These are phyloP conservation scores for Porphyrellus sp. DNA, from an alignment of 1,284 basidiomycete genomes.

Conservation along the genomic window DNA sequence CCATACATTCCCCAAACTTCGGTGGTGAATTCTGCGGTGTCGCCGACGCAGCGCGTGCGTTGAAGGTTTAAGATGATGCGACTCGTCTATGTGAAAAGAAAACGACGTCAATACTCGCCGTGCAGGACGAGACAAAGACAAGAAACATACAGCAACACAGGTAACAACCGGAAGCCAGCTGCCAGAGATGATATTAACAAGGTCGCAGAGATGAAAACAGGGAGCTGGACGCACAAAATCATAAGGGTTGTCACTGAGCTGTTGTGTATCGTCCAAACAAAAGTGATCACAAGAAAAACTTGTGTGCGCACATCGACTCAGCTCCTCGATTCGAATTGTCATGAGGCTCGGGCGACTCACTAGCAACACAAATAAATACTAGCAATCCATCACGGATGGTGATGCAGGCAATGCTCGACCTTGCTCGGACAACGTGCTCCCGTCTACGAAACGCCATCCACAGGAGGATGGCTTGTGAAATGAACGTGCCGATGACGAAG, in stretches of 20 bases:
- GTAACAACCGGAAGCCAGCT: constrained; percentile 23
- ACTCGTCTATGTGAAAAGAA: constrained; percentile 10
- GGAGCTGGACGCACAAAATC: constrained; percentile 12
- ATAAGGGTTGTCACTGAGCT: constrained; percentile 9
- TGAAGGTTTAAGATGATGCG: constrained; percentile 28
- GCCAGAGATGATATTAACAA: constrained; percentile 1
- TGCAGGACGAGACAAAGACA: neutral
- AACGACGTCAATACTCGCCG: neutral
- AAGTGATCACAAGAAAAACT: constrained; percentile 5
- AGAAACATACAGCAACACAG: constrained; percentile 20
- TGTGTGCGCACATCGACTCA: neutral
- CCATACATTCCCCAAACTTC: constrained; percentile 16
- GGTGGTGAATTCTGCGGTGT: constrained; percentile 13
- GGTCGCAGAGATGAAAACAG: neutral
- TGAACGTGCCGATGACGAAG: constrained; percentile 10
- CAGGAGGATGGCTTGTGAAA: constrained; percentile 20
- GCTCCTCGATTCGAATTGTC: neutral
- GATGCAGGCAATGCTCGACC: constrained; percentile 10
- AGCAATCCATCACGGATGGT: constrained; percentile 29
- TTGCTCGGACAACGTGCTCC: neutral
- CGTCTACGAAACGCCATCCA: constrained; percentile 21
- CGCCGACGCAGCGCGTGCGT: neutral
- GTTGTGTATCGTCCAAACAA: constrained; percentile 1
- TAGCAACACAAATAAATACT: constrained; percentile 15
- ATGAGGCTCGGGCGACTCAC: constrained; percentile 9